phyloP scores from a whole-genome alignment of 768 basidiomycete species.

The Leccinum variicolor region DNA sequence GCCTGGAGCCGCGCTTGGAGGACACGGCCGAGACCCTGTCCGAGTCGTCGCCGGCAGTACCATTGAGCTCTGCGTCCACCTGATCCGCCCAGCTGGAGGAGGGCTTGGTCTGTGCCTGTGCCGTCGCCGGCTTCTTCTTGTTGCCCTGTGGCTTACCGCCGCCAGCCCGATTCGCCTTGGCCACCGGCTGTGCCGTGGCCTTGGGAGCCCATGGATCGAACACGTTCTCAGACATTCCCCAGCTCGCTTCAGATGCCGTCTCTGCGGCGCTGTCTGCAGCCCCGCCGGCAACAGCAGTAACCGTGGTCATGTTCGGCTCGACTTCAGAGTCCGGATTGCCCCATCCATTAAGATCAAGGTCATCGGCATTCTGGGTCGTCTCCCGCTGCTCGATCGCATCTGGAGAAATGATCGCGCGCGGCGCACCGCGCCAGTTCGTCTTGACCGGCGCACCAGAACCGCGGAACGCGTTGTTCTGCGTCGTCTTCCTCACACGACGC shows the following conservation, averaged over 20 bases:
- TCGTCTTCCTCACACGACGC: background rate
- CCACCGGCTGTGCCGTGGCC: background rate
- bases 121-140: conserved; percentile 5
- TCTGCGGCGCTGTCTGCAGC: conserved; percentile 1
- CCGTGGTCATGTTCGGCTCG: conserved; percentile 1
- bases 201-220: conserved; percentile 21
- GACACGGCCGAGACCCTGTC: conserved; percentile 1
- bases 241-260: conserved; percentile 18
- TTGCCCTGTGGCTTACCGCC: conserved; percentile 1
- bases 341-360: conserved; percentile 17
- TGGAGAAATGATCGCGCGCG: conserved; percentile 25
- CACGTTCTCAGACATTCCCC: conserved; percentile 18
- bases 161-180: conserved; percentile 2
- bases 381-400: conserved; percentile 26
- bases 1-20: conserved; percentile 15
- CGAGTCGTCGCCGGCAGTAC: background rate
- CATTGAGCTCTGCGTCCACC: conserved; percentile 17
- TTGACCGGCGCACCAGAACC: conserved; percentile 30
- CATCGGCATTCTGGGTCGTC: background rate
- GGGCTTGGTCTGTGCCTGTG: background rate
- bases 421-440: conserved; percentile 29
- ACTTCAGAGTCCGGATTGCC: conserved; percentile 16
- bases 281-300: background rate
- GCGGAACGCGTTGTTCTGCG: conserved; percentile 20
- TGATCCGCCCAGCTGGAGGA: conserved; percentile 28